A percentile compares a stretch with the other conserved stretches of the same genome.
Conservation (phyloP, 2,329 filamentous ascomycete genomes). For the Botrytis galanthina region DNA sequence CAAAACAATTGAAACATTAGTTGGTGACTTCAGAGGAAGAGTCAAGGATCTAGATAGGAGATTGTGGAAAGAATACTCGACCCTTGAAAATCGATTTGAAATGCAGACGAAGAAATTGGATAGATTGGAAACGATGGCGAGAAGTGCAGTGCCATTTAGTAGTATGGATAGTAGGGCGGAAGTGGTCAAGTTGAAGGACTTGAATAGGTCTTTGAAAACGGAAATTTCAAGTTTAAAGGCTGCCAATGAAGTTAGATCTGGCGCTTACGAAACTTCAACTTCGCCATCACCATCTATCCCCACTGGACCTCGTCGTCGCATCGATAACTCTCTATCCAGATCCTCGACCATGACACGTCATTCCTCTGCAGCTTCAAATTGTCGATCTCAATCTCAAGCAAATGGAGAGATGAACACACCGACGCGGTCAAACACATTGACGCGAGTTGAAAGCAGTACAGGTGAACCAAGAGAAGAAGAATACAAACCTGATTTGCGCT, state of each 20-base stretch:
- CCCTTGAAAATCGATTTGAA: slow-evolving; percentile 77
- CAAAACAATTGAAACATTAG: slow-evolving; percentile 79
- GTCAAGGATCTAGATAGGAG: slow-evolving; percentile 86
- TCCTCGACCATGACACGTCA: slow-evolving; percentile 52
- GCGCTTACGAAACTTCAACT: slow-evolving; percentile 42
- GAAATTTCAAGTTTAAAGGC: slow-evolving; percentile 68
- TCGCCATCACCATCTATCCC: slow-evolving; percentile 38
- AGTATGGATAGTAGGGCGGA: slow-evolving; percentile 44
- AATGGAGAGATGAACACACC: neutral
- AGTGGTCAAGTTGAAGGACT: slow-evolving; percentile 58
- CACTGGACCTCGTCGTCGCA: slow-evolving; percentile 37
- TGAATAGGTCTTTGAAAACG: slow-evolving; percentile 61
- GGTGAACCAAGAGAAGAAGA: slow-evolving; percentile 39
- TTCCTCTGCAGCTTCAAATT: slow-evolving; percentile 48
- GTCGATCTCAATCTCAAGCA: neutral
- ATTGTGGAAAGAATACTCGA: slow-evolving; percentile 86
- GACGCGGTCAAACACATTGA: neutral
- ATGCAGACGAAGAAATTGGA: slow-evolving; percentile 81
- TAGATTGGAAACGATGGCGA: slow-evolving; percentile 75
- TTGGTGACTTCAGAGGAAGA: slow-evolving; percentile 73
- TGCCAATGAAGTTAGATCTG: slow-evolving; percentile 43
- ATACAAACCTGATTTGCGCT: slow-evolving; percentile 61
- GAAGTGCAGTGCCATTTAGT: slow-evolving; percentile 55
- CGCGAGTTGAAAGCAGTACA: slow-evolving; percentile 19
- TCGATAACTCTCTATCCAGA: slow-evolving; percentile 27